Evolutionary conservation across 176 grass and related monocot genomes (phyloP).

Genomic region (Zoysia pacifica): DNA sequence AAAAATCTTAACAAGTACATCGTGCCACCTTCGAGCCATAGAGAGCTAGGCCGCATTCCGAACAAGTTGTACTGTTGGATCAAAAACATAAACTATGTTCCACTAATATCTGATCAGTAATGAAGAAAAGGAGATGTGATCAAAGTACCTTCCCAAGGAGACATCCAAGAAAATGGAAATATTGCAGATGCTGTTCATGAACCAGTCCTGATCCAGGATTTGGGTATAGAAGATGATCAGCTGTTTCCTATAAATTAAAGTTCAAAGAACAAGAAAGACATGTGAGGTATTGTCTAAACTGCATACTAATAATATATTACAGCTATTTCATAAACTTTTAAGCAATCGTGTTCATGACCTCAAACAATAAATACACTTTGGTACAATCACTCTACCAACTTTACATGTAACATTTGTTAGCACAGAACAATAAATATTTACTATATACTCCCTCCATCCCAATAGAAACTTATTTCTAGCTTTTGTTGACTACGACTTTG

Average conservation of each 20-base stretch:
- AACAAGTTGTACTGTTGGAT: background rate
- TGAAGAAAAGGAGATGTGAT: background rate
- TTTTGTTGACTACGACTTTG: too few relatives aligned
- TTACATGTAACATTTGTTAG: constrained; percentile 1
- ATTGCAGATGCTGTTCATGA: constrained; percentile 91
- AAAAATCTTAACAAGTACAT: background rate
- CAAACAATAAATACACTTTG: background rate
- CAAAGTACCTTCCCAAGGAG: constrained; percentile 91
- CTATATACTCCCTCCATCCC: background rate
- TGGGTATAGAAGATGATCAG: constrained; percentile 90
- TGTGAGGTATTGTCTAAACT: background rate
- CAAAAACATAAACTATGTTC: background rate
- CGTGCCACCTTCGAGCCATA: background rate
- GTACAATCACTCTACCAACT: constrained; percentile 9
- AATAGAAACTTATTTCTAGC: too few relatives aligned
- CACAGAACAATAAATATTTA: constrained; percentile 21
- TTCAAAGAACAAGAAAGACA: constrained; percentile 17
- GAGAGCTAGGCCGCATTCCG: background rate
- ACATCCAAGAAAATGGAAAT: constrained; percentile 93
- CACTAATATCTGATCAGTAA: background rate
- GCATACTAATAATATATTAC: background rate
- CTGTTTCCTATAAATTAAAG: constrained; percentile 66
- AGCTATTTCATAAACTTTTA: constrained; percentile 11
- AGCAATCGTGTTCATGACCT: background rate
- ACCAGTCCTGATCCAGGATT: constrained; percentile 95